Evolutionary conservation across 2,329 filamentous ascomycete species (phyloP).

Genomic region (Clonostachys chloroleuca): DNA sequence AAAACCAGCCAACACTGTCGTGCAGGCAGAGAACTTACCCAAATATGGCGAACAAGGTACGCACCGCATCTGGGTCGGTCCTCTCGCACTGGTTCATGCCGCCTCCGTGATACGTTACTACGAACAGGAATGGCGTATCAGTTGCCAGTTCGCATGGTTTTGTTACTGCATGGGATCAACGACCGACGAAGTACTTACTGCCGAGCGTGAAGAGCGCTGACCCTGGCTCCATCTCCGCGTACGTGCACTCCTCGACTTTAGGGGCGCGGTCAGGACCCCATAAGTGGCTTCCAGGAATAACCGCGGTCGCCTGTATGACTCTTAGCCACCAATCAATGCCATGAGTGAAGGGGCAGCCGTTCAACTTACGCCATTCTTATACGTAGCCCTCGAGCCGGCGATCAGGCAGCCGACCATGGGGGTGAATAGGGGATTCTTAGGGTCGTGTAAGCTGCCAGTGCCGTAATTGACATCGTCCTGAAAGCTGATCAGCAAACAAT

Average conservation of each 20-base stretch:
- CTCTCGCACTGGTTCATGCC: background rate
- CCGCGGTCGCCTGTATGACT: background rate
- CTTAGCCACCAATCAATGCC: background rate
- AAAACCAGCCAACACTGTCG: background rate
- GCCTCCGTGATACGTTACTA: background rate
- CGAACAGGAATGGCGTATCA: background rate
- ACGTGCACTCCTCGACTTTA: constrained; percentile 1
- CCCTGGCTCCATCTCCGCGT: constrained; percentile 2
- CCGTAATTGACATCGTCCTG: too few species aligned
- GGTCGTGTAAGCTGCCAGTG: background rate
- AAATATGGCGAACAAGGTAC: constrained; percentile 1
- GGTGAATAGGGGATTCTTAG: constrained; percentile 1
- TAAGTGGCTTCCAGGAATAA: constrained; percentile 2
- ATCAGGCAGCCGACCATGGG: constrained; percentile 2
- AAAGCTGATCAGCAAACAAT: too few species aligned
- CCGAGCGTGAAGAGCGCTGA: constrained; percentile 2
- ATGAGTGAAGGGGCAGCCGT: too few species aligned
- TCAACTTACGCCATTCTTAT: constrained; percentile 1
- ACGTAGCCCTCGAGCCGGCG: background rate
- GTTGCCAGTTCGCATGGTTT: background rate
- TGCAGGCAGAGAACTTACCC: constrained; percentile 1
- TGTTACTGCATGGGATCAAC: too few species aligned
- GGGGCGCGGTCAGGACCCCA: constrained; percentile 1
- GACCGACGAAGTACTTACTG: background rate
- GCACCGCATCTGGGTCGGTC: background rate